Conservation (phyloP, 2,329 filamentous ascomycete genomes). For the Diaporthe aspalathi region DNA sequence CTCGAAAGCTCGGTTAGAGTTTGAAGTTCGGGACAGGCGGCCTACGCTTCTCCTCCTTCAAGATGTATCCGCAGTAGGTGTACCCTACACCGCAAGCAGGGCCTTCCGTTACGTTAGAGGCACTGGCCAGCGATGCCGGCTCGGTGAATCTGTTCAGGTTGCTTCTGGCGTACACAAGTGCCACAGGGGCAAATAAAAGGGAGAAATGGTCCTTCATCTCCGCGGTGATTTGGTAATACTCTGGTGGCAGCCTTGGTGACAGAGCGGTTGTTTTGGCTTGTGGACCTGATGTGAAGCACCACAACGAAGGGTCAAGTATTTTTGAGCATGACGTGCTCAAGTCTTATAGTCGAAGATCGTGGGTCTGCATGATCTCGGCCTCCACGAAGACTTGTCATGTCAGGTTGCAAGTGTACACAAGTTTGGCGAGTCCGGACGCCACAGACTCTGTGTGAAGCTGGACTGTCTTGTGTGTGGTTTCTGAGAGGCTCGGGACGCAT, state of each 20-base stretch:
- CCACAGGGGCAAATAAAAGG: slow-evolving; percentile 16
- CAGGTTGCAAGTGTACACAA: slow-evolving; percentile 7
- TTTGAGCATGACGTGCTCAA: slow-evolving; percentile 32
- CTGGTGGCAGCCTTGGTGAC: background rate
- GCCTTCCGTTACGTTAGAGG: slow-evolving; percentile 12
- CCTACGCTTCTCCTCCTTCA: slow-evolving; percentile 37
- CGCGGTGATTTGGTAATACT: background rate
- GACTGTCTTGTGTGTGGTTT: background rate
- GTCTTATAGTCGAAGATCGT: slow-evolving; percentile 19
- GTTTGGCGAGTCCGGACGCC: slow-evolving; percentile 5
- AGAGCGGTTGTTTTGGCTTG: background rate
- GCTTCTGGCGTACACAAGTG: background rate
- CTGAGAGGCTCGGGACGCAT: background rate
- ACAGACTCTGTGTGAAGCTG: background rate
- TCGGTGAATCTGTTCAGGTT: background rate
- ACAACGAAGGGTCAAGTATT: background rate
- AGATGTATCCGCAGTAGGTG: slow-evolving; percentile 39
- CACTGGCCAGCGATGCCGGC: background rate
- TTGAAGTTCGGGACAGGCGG: too few species aligned
- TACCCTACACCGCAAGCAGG: slow-evolving; percentile 36
- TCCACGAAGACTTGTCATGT: background rate
- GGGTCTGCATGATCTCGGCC: background rate
- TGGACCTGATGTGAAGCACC: background rate
- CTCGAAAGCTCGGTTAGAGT: too few species aligned
- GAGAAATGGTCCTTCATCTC: slow-evolving; percentile 23